Evolutionary conservation across 345 rosid species (phyloP).

Genomic region (Mallotus nudiflorus): DNA sequence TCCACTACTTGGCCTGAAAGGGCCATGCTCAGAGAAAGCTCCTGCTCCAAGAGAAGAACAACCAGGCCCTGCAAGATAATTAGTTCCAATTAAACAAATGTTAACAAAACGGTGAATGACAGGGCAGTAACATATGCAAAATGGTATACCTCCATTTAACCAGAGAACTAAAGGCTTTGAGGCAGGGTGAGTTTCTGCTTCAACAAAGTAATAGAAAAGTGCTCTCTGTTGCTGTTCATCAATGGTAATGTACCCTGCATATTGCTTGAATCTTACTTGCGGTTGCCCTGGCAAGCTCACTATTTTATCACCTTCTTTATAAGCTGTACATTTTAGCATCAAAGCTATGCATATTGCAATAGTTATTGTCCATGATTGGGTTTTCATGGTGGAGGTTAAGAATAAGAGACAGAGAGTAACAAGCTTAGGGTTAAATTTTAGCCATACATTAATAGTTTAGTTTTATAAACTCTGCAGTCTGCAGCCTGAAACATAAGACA

Average conservation of each 20-base stretch:
- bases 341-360: background rate
- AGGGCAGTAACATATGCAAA: too few relatives aligned
- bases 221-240: conserved; percentile 7
- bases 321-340: background rate
- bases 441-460: too few relatives aligned
- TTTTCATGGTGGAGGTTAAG: background rate
- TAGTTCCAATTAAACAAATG: too few relatives aligned
- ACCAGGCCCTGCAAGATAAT: conserved; percentile 16
- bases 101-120: too few relatives aligned
- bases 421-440: too few relatives aligned
- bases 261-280: conserved; percentile 14
- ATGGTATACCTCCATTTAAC: conserved; percentile 20
- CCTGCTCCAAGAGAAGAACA: conserved; percentile 30
- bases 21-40: conserved; percentile 29
- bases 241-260: conserved; percentile 14
- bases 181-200: conserved; percentile 12
- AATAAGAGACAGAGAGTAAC: background rate
- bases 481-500: too few relatives aligned
- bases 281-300: conserved; percentile 24
- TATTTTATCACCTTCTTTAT: conserved; percentile 5
- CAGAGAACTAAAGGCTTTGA: conserved; percentile 26
- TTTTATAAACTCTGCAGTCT: too few relatives aligned
- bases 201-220: conserved; percentile 22
- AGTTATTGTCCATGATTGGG: background rate
- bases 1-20: conserved; percentile 20